phyloP scores from a whole-genome alignment of 2,329 filamentous ascomycete genomes.

The Beauveria scarabaeidicola region DNA sequence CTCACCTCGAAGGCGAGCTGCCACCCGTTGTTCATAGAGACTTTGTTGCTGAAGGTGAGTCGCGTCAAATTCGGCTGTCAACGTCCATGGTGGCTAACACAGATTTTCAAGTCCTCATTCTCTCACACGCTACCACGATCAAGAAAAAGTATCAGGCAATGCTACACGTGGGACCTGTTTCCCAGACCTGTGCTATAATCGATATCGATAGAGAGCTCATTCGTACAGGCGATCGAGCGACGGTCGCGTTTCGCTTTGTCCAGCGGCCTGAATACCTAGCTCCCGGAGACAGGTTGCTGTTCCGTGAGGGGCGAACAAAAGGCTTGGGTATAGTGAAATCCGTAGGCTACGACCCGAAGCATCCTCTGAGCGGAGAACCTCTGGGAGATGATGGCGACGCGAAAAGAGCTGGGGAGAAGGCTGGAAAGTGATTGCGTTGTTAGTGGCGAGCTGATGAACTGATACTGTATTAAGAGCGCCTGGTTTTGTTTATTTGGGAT shows the following conservation, averaged over 20 bases:
- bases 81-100: not conserved
- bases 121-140: slow-evolving; percentile 94
- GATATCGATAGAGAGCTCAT: slow-evolving; percentile 96
- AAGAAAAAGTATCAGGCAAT: slow-evolving; percentile 96
- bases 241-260: slow-evolving; percentile 89
- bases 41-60: slow-evolving; percentile 66
- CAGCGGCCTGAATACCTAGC: slow-evolving; percentile 89
- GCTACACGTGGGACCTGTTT: slow-evolving; percentile 91
- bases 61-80: not conserved
- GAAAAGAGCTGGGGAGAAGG: not conserved
- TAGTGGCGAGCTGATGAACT: not conserved
- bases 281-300: slow-evolving; percentile 80
- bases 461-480: not conserved
- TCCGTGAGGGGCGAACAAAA: slow-evolving; percentile 91
- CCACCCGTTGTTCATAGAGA: slow-evolving; percentile 63
- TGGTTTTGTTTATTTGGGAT: not conserved
- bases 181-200: slow-evolving; percentile 93
- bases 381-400: not conserved
- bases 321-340: slow-evolving; percentile 90
- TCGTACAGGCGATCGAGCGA: slow-evolving; percentile 85
- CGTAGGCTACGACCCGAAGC: slow-evolving; percentile 70
- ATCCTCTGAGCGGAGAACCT: not conserved
- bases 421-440: not conserved
- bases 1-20: slow-evolving; percentile 66
- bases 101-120: slow-evolving; percentile 63